Evolutionary conservation across 495 filamentous ascomycete species (phyloP), one percentile per base, ranked within the genome.

Genomic region (Lasiosphaeris hirsuta): DNA sequence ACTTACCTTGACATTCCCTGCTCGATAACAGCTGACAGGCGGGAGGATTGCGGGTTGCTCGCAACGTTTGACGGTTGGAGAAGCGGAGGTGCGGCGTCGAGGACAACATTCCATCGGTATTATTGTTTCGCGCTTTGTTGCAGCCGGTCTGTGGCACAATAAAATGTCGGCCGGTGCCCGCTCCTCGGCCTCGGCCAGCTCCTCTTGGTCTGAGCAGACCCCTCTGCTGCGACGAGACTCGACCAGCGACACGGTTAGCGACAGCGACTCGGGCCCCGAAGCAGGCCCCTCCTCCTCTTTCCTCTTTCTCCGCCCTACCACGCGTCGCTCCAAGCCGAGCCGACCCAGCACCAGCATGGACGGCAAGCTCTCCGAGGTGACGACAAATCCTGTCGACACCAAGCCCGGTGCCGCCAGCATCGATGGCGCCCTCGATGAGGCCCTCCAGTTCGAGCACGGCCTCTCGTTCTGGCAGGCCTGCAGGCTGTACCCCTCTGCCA

Each of bases 401-500:
- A 69, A 75, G 56, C 8, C 58, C 11, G 53, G 58, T 36, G 39
- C 48, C 33, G 53, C 55, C 14, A 34, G 0, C 15, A 41, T 49
- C 23, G 54, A 69, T 6, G 58, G 50, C 17, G 59, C 57, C 17
- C 65, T 75, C 18, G 56, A 63, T n/a, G 62, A 71, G 13, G 72
- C 70, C 8, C 66, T 72, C 39, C 48, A 62, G 52, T 60, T 66
- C 1, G 73, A 75, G 54, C 68, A 69, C 51, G 64, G 43, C 39
- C 39, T 76, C 30, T 57, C 56, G 15, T 75, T 77, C 55, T 51
- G 57, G 48, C 37, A 75, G 18, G 71, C 73, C 0, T 65, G 61
- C 46, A 65, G 60, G 34, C 55, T 73, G 45, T 76, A 77, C 51
- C 75, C 75, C n/a, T 65, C 67, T 19, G 73, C 75, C 2, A 71